Evolutionary conservation across 1,139 yeast genomes (phyloP).

Genomic region (Nakaseomyces nivariensis): DNA sequence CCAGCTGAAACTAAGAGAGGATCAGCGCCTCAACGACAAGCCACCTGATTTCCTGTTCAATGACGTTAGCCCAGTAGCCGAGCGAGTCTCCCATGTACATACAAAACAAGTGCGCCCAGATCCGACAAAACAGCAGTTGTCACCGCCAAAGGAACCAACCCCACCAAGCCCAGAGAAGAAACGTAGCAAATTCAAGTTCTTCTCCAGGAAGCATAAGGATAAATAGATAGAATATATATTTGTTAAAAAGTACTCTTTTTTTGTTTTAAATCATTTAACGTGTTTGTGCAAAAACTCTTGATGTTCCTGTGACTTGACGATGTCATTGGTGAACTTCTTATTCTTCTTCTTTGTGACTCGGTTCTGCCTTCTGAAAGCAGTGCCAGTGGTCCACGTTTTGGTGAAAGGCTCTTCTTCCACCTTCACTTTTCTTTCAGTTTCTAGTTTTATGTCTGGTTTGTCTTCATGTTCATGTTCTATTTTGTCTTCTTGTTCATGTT

Average conservation of each 20-base stretch:
- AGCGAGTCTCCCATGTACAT: slow-evolving; percentile 23
- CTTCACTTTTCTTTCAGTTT: not conserved
- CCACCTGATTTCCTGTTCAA: slow-evolving; percentile 30
- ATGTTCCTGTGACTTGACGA: slow-evolving; percentile 61
- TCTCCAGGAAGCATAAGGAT: slow-evolving; percentile 2
- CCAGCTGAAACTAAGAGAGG: slow-evolving; percentile 26
- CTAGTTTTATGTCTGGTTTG: not conserved
- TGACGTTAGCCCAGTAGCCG: slow-evolving; percentile 15
- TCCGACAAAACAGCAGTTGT: slow-evolving; percentile 10
- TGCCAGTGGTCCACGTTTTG: slow-evolving; percentile 6
- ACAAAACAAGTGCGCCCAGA: slow-evolving; percentile 12
- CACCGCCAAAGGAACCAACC: slow-evolving; percentile 5
- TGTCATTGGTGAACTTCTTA: slow-evolving; percentile 52
- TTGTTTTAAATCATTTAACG: slow-evolving; percentile 33
- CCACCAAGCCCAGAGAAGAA: slow-evolving; percentile 12
- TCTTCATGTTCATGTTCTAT: too few species aligned
- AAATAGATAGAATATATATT: not conserved
- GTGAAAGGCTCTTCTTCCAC: not conserved
- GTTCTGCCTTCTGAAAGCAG: slow-evolving; percentile 15
- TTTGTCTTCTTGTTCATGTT: not conserved
- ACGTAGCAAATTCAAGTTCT: slow-evolving; percentile 22
- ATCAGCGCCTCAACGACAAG: slow-evolving; percentile 18
- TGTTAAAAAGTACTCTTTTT: not conserved
- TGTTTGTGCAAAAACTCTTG: slow-evolving; percentile 59
- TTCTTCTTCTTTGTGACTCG: slow-evolving; percentile 36